Evolutionary conservation across 345 rosid species (phyloP).

Genomic region (Camelina hispida): DNA sequence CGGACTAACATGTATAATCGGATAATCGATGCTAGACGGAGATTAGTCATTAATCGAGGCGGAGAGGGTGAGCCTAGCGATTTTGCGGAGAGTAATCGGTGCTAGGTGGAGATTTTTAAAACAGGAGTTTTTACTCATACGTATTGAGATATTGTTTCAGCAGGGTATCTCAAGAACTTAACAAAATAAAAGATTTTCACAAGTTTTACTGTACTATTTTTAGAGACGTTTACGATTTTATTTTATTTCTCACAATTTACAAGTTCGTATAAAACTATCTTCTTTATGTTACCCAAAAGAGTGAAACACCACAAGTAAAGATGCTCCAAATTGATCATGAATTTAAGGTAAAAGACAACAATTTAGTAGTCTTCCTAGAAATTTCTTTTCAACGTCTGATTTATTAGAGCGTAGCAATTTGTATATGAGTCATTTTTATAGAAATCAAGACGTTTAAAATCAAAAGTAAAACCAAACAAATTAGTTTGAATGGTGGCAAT

Average conservation of each 20-base stretch:
- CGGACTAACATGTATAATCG: no score
- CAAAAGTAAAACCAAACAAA: not conserved
- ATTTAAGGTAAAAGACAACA: conserved; percentile 34
- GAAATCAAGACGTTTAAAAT: not conserved
- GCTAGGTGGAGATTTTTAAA: no score
- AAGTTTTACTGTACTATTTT: not conserved
- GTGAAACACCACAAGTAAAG: conserved; percentile 35
- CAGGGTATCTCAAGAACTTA: conserved; percentile 4
- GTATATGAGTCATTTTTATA: not conserved
- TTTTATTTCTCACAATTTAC: not conserved
- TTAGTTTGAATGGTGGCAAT: not conserved
- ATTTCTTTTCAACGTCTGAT: conserved; percentile 1
- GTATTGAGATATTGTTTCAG: no score
- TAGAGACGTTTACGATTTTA: not conserved
- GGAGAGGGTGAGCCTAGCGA: no score
- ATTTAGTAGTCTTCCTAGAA: conserved; percentile 22
- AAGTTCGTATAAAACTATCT: not conserved
- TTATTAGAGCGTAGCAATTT: not conserved
- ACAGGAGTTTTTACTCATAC: no score
- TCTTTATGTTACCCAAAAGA: conserved; percentile 20
- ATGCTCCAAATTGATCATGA: conserved; percentile 11
- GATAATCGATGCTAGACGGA: no score
- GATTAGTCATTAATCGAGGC: no score
- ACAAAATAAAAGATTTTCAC: conserved; percentile 14
- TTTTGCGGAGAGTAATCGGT: no score